These are phyloP conservation scores for Talaromyces sp. DNA, from an alignment of 2,329 filamentous ascomycete species.

Conservation along the genomic window DNA sequence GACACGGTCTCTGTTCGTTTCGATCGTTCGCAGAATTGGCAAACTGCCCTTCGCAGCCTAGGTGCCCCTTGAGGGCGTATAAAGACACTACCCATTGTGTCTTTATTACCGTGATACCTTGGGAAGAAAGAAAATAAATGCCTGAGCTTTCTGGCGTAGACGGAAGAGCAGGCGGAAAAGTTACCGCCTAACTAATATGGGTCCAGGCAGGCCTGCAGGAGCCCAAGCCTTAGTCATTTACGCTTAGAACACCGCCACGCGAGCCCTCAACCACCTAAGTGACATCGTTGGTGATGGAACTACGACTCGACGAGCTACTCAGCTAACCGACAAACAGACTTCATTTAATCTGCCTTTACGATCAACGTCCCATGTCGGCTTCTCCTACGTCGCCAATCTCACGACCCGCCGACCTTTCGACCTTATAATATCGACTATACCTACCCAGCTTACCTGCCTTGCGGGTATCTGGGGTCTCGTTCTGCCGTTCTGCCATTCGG, in stretches of 20 bases:
- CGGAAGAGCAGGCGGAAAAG: conserved; percentile 3
- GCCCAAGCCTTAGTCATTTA: conserved; percentile 4
- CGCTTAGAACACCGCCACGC: conserved; percentile 15
- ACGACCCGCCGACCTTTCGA: neutral
- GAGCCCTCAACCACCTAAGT: conserved; percentile 8
- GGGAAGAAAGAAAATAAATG: neutral
- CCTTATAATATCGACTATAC: neutral
- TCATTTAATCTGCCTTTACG: neutral
- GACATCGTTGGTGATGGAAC: conserved; percentile 1
- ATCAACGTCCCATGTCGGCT: neutral
- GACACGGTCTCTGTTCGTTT: conserved; percentile 23
- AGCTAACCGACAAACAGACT: neutral
- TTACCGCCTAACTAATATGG: conserved; percentile 10
- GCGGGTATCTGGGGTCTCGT: conserved; percentile 16
- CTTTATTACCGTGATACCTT: neutral
- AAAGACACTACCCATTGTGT: conserved; percentile 36
- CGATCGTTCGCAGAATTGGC: conserved; percentile 40
- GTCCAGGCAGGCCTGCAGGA: neutral
- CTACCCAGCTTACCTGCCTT: conserved; percentile 14
- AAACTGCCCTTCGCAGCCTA: conserved; percentile 26
- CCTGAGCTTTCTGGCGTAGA: conserved; percentile 8
- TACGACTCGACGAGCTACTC: neutral
- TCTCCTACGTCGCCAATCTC: neutral
- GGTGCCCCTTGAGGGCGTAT: conserved; percentile 27
- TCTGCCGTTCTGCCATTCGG: conserved; percentile 3